Evolutionary conservation across 371 early-diverging fungal species (phyloP).

Genomic region (Mucor sp.): DNA sequence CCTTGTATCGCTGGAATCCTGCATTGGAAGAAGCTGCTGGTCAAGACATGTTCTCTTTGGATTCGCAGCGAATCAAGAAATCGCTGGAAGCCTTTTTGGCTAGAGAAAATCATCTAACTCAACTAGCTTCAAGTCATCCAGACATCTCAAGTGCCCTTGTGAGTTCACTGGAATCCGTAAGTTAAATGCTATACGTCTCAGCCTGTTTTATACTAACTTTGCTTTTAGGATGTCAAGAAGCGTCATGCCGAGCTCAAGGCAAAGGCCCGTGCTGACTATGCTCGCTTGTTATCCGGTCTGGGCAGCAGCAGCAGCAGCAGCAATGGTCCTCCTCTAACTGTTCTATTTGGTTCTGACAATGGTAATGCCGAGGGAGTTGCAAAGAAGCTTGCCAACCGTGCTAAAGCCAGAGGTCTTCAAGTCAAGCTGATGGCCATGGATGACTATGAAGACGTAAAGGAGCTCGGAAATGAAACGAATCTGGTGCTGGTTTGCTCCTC

Average conservation of each 20-base stretch:
- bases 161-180: slow-evolving; percentile 46
- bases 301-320: slow-evolving; percentile 31
- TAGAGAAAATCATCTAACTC: slow-evolving; percentile 76
- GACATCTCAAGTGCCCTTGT: slow-evolving; percentile 54
- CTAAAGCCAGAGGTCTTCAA: slow-evolving; percentile 74
- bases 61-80: slow-evolving; percentile 81
- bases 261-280: slow-evolving; percentile 63
- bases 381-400: slow-evolving; percentile 75
- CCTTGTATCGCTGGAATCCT: slow-evolving; percentile 93
- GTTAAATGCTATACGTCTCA: slow-evolving; percentile 2
- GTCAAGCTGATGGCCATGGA: slow-evolving; percentile 77
- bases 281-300: slow-evolving; percentile 61
- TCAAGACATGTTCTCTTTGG: slow-evolving; percentile 70
- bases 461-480: slow-evolving; percentile 69
- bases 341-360: slow-evolving; percentile 87
- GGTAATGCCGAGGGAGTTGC: slow-evolving; percentile 84
- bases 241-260: slow-evolving; percentile 49
- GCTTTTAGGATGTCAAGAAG: slow-evolving; percentile 35
- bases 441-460: slow-evolving; percentile 70
- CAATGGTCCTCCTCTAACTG: slow-evolving; percentile 68
- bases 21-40: slow-evolving; percentile 32
- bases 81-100: slow-evolving; percentile 79
- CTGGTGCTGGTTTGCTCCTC: slow-evolving; percentile 79
- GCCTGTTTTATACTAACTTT: not conserved
- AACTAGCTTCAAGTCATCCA: slow-evolving; percentile 65